These are phyloP conservation scores for Rhizopogon vesiculosus DNA, from an alignment of 768 basidiomycete genomes.

Conservation along the genomic window DNA sequence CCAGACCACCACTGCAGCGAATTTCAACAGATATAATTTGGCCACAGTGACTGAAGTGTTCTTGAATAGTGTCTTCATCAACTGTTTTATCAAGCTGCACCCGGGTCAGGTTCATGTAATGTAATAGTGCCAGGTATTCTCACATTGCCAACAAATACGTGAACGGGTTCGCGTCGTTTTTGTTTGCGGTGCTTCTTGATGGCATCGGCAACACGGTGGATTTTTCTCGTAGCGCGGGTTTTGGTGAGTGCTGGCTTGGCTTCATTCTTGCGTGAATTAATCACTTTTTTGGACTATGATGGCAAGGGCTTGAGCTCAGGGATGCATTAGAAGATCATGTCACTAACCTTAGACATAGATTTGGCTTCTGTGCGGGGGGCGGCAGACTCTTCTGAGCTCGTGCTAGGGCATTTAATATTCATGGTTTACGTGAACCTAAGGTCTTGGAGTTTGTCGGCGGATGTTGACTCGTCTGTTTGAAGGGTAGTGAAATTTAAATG, in stretches of 20 bases:
- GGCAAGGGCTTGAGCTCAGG: not conserved
- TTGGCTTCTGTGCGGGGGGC: not conserved
- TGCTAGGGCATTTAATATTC: not conserved
- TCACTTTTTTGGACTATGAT: slow-evolving; percentile 1
- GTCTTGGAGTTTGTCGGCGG: slow-evolving; percentile 6
- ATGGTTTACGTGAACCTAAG: slow-evolving; percentile 1
- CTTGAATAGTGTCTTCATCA: slow-evolving; percentile 17
- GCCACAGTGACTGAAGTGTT: slow-evolving; percentile 21
- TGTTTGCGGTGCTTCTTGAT: slow-evolving; percentile 15
- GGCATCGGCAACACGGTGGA: slow-evolving; percentile 17
- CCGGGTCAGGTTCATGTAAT: not conserved
- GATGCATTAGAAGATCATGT: not conserved
- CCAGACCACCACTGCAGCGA: slow-evolving; percentile 28
- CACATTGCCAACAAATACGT: slow-evolving; percentile 63
- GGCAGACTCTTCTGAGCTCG: not conserved
- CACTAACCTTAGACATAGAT: not conserved
- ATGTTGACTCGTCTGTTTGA: not conserved
- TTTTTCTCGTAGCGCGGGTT: not conserved
- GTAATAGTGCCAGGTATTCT: slow-evolving; percentile 11
- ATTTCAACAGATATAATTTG: slow-evolving; percentile 16
- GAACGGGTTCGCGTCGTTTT: slow-evolving; percentile 2
- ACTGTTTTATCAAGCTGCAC: slow-evolving; percentile 3
- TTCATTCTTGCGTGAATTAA: not conserved
- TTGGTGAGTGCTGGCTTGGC: not conserved
- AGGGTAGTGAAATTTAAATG: not conserved